phyloP scores from a whole-genome alignment of 176 grass and related monocot species.

The Leersia perrieri region DNA sequence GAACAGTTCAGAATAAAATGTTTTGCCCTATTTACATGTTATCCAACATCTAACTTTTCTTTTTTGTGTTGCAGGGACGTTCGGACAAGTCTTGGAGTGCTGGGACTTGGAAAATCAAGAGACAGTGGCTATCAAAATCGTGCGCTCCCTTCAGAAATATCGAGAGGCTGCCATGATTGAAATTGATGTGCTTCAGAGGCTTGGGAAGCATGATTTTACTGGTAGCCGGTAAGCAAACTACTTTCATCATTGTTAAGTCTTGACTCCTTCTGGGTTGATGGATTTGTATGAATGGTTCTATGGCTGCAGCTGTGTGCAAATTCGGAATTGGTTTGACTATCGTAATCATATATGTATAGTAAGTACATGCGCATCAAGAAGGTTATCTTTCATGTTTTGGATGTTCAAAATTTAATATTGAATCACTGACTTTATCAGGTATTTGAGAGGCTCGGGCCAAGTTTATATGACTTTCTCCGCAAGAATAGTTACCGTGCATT shows the following conservation, averaged over 20 bases:
- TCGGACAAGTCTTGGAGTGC: constrained; percentile 98
- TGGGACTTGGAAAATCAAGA: constrained; percentile 96
- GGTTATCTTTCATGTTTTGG: constrained; percentile 16
- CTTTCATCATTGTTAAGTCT: constrained; percentile 38
- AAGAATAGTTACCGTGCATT: constrained; percentile 85
- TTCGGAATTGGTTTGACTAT: constrained; percentile 99
- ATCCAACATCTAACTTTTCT: background rate
- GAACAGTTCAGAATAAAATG: background rate
- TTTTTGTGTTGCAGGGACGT: constrained; percentile 65
- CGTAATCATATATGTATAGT: constrained; percentile 99
- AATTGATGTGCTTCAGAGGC: constrained; percentile 90
- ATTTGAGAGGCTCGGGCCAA: constrained; percentile 93
- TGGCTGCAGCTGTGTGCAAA: constrained; percentile 99
- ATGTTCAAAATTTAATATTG: constrained; percentile 17
- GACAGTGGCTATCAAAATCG: constrained; percentile 89
- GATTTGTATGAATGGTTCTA: constrained; percentile 77
- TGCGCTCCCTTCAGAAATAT: constrained; percentile 90
- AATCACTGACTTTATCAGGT: constrained; percentile 59
- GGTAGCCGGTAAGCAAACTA: constrained; percentile 61
- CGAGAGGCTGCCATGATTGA: constrained; percentile 99
- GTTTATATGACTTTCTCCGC: constrained; percentile 81
- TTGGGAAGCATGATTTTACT: constrained; percentile 80
- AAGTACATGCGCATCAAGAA: constrained; percentile 80
- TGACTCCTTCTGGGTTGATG: constrained; percentile 65
- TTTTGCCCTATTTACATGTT: constrained; percentile 5